Percentiles rank a stretch among this genome's conserved stretches.
Evolutionary conservation across 2,329 filamentous ascomycete genomes (phyloP).

Genomic region (Fusarium scirpi): DNA sequence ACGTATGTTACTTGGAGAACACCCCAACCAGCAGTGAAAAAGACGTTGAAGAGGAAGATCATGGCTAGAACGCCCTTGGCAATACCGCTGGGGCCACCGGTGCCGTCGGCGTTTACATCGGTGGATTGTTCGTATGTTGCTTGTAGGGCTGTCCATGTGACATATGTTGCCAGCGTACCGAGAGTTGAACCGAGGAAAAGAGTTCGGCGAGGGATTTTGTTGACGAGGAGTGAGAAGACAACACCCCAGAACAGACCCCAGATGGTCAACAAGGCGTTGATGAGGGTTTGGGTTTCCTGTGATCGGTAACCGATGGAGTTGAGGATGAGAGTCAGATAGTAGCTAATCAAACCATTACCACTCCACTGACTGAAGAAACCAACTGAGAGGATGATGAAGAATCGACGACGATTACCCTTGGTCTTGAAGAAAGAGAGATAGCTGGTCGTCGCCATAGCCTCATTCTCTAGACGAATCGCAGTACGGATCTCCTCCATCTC

Average conservation of each 20-base stretch:
- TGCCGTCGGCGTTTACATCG: conserved; percentile 7
- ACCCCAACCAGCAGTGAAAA: conserved; percentile 23
- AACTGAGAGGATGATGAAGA: conserved; percentile 18
- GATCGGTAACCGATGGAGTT: conserved; percentile 22
- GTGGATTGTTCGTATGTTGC: conserved; percentile 24
- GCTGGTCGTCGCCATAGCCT: conserved; percentile 6
- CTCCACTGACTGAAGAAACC: conserved; percentile 26
- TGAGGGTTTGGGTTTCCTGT: conserved; percentile 11
- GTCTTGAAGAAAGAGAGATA: conserved; percentile 22
- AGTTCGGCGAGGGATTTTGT: conserved; percentile 8
- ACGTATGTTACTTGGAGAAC: conserved; percentile 21
- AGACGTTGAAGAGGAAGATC: conserved; percentile 24
- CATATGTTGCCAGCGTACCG: conserved; percentile 8
- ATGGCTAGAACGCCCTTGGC: conserved; percentile 24
- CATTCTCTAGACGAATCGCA: conserved; percentile 18
- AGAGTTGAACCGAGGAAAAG: conserved; percentile 17
- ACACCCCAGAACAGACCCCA: conserved; percentile 24
- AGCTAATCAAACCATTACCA: conserved; percentile 17
- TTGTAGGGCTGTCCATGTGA: conserved; percentile 9
- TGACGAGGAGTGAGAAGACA: conserved; percentile 7
- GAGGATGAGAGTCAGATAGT: conserved; percentile 19
- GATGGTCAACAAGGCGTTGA: conserved; percentile 3
- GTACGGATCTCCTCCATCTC: conserved; percentile 23
- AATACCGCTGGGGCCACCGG: conserved; percentile 6
- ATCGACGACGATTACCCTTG: conserved; percentile 17